These are phyloP conservation scores for Physcomitrellopsis africana DNA, from an alignment of 225 moss, liverwort and hornwort genomes.

Conservation along the genomic window DNA sequence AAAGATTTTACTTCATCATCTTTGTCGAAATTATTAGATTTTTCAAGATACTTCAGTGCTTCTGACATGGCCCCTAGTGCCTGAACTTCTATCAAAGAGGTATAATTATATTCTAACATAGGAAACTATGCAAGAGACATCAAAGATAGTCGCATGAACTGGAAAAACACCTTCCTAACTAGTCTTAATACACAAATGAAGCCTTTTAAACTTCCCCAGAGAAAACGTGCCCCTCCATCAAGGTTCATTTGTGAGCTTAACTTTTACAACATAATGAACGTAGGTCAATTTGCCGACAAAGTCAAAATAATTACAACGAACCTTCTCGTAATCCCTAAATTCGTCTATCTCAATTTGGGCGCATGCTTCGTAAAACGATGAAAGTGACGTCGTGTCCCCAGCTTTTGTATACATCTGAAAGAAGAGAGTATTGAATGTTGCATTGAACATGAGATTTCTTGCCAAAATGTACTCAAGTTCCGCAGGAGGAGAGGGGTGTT, in stretches of 20 bases:
- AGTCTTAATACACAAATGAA: not conserved
- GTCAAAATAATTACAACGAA: conserved; percentile 2
- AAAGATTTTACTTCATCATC: conserved; percentile 67
- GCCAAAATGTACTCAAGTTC: conserved; percentile 1
- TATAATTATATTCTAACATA: conserved; percentile 5
- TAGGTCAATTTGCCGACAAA: not conserved
- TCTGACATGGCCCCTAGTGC: conserved; percentile 85
- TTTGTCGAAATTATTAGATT: conserved; percentile 50
- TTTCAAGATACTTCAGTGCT: conserved; percentile 72
- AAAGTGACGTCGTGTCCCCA: conserved; percentile 83
- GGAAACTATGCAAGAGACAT: not conserved
- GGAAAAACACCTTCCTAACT: not conserved
- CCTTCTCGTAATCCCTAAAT: conserved; percentile 90
- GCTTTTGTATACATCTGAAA: conserved; percentile 93
- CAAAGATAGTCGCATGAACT: conserved; percentile 9
- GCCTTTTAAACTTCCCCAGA: not conserved
- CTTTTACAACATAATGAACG: not conserved
- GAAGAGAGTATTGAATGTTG: not conserved
- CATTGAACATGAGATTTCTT: conserved; percentile 9
- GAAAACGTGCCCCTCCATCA: not conserved
- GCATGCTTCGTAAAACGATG: conserved; percentile 91
- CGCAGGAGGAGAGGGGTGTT: not conserved
- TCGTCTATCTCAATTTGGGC: conserved; percentile 93
- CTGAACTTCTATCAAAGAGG: conserved; percentile 42
- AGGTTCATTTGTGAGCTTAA: not conserved